These are phyloP conservation scores for Anethum foeniculum DNA, from an alignment of 140 eudicot species.

Conservation along the genomic window DNA sequence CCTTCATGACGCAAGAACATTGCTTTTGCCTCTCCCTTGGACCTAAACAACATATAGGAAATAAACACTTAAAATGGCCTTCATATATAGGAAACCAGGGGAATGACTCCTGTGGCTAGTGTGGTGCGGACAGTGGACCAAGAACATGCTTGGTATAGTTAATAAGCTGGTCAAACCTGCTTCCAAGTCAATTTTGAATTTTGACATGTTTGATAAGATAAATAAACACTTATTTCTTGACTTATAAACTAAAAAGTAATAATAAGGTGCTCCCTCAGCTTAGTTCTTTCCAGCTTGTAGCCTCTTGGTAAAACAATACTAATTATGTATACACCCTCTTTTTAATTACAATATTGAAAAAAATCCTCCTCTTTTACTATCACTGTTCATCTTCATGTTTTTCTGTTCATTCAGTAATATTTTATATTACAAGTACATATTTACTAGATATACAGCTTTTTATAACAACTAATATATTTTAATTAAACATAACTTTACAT, in stretches of 20 bases:
- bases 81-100: not conserved
- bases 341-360: not conserved
- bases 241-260: no score
- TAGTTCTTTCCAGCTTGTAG: not conserved
- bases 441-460: not conserved
- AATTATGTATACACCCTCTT: not conserved
- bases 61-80: not conserved
- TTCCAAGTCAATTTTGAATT: not conserved
- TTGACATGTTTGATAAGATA: not conserved
- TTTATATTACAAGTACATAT: not conserved
- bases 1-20: slow-evolving; percentile 99
- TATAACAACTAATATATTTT: no score
- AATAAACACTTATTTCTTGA: not conserved
- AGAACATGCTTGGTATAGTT: not conserved
- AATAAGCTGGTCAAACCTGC: not conserved
- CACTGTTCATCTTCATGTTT: not conserved
- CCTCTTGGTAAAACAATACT: not conserved
- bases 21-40: slow-evolving; percentile 87
- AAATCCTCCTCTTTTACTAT: not conserved
- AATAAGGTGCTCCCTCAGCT: not conserved
- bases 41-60: slow-evolving; percentile 36
- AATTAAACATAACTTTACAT: no score
- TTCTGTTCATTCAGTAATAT: not conserved
- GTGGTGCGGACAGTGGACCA: not conserved
- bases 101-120: not conserved